These are phyloP conservation scores for Breynia disticha DNA, from an alignment of 441 rosid species.

Conservation along the genomic window DNA sequence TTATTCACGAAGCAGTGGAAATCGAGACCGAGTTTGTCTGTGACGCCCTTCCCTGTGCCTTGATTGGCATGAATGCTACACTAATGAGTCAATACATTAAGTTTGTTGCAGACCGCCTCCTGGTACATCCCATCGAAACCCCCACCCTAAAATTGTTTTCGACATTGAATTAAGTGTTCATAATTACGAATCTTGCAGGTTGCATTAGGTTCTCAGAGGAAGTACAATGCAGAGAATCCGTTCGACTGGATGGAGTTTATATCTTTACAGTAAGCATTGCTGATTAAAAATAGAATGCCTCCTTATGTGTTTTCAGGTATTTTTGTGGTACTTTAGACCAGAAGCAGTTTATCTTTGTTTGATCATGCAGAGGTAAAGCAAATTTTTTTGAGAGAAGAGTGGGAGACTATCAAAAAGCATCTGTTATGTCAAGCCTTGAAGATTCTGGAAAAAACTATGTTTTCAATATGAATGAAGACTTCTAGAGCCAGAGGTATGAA, in stretches of 20 bases:
- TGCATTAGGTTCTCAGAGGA: slow-evolving; percentile 54
- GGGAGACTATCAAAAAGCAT: slow-evolving; percentile 84
- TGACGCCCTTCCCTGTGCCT: slow-evolving; percentile 77
- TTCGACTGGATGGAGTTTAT: slow-evolving; percentile 98
- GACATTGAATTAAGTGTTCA: too few relatives aligned
- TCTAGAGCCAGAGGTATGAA: slow-evolving; percentile 17
- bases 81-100: slow-evolving; percentile 89
- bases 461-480: slow-evolving; percentile 77
- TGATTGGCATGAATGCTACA: slow-evolving; percentile 72
- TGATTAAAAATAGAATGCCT: background rate
- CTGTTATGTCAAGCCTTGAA: slow-evolving; percentile 67
- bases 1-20: slow-evolving; percentile 72
- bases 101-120: slow-evolving; percentile 77
- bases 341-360: background rate
- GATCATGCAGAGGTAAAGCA: slow-evolving; percentile 56
- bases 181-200: slow-evolving; percentile 25
- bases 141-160: too few relatives aligned
- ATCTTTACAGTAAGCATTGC: slow-evolving; percentile 66
- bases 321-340: background rate
- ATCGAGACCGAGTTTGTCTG: slow-evolving; percentile 83
- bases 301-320: too few relatives aligned
- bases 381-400: slow-evolving; percentile 86
- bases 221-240: slow-evolving; percentile 62
- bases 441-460: slow-evolving; percentile 47
- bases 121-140: slow-evolving; percentile 34